phyloP scores from a whole-genome alignment of 179 eudicot species.

The Beta corolliflora region DNA sequence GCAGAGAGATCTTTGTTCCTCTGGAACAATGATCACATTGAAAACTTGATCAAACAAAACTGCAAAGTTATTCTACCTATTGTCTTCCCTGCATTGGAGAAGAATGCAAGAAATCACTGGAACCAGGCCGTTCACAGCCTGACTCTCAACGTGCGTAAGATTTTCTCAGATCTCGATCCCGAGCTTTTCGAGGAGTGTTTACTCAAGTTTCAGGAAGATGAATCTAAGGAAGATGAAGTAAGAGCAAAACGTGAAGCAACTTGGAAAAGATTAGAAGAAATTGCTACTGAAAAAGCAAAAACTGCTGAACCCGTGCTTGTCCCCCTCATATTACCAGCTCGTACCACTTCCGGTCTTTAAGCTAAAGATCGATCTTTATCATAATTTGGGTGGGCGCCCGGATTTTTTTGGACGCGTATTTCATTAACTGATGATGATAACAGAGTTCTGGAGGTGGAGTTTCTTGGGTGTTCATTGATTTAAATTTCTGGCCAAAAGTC shows the following conservation, averaged over 20 bases:
- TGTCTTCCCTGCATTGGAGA: conserved; percentile 71
- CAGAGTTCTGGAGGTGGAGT: conserved; percentile 19
- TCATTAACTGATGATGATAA: conserved; percentile 27
- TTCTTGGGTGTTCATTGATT: conserved; percentile 21
- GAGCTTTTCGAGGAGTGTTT: conserved; percentile 60
- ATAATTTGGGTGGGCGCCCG: conserved; percentile 8
- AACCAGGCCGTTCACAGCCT: conserved; percentile 68
- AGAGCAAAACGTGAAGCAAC: conserved; percentile 50
- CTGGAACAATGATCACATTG: conserved; percentile 78
- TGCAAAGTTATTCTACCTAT: conserved; percentile 58
- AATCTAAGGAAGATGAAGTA: conserved; percentile 53
- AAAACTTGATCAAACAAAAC: conserved; percentile 63
- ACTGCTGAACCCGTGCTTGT: conserved; percentile 50
- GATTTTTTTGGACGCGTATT: conserved; percentile 14
- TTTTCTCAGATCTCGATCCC: conserved; percentile 66
- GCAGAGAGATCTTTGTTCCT: conserved; percentile 70
- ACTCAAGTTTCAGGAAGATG: conserved; percentile 60
- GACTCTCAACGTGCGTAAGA: conserved; percentile 59
- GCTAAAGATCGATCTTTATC: neutral
- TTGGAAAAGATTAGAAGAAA: conserved; percentile 61
- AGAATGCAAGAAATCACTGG: conserved; percentile 62
- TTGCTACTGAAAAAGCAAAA: conserved; percentile 49
- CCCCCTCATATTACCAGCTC: conserved; percentile 37
- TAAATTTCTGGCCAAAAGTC: conserved; percentile 16
- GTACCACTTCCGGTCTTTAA: conserved; percentile 35